phyloP scores from a whole-genome alignment of 306 rosid genomes.

The Prunus armeniaca region DNA sequence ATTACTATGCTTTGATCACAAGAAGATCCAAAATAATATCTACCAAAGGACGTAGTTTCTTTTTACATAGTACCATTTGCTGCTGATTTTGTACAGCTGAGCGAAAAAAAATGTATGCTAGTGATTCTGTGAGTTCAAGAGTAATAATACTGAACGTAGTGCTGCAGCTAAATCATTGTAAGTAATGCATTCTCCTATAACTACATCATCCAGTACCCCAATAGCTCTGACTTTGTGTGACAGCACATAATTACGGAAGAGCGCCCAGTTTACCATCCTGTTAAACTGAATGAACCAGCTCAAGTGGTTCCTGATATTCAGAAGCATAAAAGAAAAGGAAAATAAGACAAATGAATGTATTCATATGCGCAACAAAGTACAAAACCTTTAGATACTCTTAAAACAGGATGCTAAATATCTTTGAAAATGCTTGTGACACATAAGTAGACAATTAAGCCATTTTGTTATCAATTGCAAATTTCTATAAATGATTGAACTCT shows the following conservation, averaged over 20 bases:
- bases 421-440: not conserved
- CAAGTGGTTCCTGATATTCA: slow-evolving; percentile 5
- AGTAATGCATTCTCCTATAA: not conserved
- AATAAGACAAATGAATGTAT: not conserved
- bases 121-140: slow-evolving; percentile 1
- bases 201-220: not conserved
- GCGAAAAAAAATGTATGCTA: not conserved
- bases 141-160: not conserved
- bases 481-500: not conserved
- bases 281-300: not conserved
- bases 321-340: not conserved
- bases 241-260: not conserved
- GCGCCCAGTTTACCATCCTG: not conserved
- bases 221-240: not conserved
- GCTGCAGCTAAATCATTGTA: not conserved
- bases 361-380: not conserved
- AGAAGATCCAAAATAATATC: not conserved
- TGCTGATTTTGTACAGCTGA: not conserved
- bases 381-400: not conserved
- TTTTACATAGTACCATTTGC: not conserved
- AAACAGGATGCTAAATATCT: not conserved
- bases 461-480: not conserved
- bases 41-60: not conserved
- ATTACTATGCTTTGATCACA: not conserved
- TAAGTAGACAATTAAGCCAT: not conserved